Evolutionary conservation across 148 eudicot species (phyloP), one percentile per base, ranked within the genome.

Genomic region (Cornus suecica): DNA sequence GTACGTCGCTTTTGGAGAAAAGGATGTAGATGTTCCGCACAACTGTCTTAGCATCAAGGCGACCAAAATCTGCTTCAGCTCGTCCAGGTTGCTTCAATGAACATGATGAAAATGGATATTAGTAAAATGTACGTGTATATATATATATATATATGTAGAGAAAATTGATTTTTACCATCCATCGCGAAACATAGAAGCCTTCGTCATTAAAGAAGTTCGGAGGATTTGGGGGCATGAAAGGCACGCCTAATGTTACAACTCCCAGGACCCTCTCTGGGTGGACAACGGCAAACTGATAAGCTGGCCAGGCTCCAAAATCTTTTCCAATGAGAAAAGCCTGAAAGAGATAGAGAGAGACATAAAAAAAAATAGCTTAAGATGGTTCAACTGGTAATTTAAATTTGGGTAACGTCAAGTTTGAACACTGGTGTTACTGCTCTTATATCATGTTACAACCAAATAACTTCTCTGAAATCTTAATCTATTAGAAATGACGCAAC

Each of bases 141-240:
- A n/a, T n/a, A n/a, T n/a, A n/a, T n/a, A n/a, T n/a, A 54, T n/a
- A 71, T n/a, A 42, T 14, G 23, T 2, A n/a, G 14, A 26, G 23
- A 26, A 37, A 26, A 69, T 5, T 45, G 2, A 3, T 18, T 9
- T 8, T 48, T 76, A 87, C 94, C 85, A 42, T 54, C 86, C 87
- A 91, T 72, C 96, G 81, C 58, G 84, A 77, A 32, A 87, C 77
- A 80, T 91, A 91, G 79, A 83, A 83, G 66, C 92, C 92, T 78
- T 87, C 88, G 30, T 25, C 42, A 27, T 62, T 42, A 31, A 6
- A 56, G 7, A 37, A 68, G 13, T 72, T 54, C 24, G 77, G 42
- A 23, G 83, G 81, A 58, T 73, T 76, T 4, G 86, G 87, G 51
- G 87, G 88, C 31, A 69, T 10, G 31, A 74, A 84, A 34, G 92